phyloP scores from a whole-genome alignment of 1,284 basidiomycete species.

The Cutaneotrichosporon sp. region DNA sequence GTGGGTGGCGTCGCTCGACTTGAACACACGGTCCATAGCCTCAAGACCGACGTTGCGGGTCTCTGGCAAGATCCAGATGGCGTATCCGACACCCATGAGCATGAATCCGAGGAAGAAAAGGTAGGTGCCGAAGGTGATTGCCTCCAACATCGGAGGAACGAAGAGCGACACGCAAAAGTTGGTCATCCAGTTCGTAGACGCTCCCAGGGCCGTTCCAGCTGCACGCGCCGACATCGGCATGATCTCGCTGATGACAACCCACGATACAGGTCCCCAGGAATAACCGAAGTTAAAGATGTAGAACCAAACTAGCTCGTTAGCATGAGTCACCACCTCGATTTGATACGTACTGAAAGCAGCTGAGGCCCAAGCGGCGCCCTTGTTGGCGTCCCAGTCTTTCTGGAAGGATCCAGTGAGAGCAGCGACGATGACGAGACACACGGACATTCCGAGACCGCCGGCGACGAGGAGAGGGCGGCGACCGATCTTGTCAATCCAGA shows the following conservation, averaged over 20 bases:
- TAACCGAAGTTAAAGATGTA: conserved; percentile 22
- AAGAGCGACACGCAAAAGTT: conserved; percentile 23
- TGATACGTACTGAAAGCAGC: conserved; percentile 22
- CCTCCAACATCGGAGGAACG: conserved; percentile 20
- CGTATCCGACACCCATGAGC: conserved; percentile 22
- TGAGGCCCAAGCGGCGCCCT: conserved; percentile 15
- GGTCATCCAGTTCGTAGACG: conserved; percentile 24
- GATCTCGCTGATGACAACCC: conserved; percentile 25
- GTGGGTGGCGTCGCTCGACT: conserved; percentile 17
- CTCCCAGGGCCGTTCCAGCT: conserved; percentile 18
- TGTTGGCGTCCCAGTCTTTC: conserved; percentile 8
- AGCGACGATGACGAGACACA: conserved; percentile 24
- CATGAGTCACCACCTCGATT: too few relatives aligned
- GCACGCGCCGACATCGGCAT: conserved; percentile 21
- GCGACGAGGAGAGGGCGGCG: conserved; percentile 24
- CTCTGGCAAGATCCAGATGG: conserved; percentile 23
- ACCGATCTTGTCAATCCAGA: conserved; percentile 31
- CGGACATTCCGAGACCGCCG: conserved; percentile 24
- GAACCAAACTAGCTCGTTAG: too few relatives aligned
- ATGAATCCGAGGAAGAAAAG: conserved; percentile 24
- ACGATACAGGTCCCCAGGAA: conserved; percentile 18
- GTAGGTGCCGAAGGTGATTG: conserved; percentile 21
- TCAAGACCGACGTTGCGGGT: conserved; percentile 21
- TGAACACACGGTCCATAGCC: conserved; percentile 23
- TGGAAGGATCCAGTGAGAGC: conserved; percentile 17